Base-by-base conservation (phyloP, 345 rosid genomes). In the Lepidium aucheri region DNA sequence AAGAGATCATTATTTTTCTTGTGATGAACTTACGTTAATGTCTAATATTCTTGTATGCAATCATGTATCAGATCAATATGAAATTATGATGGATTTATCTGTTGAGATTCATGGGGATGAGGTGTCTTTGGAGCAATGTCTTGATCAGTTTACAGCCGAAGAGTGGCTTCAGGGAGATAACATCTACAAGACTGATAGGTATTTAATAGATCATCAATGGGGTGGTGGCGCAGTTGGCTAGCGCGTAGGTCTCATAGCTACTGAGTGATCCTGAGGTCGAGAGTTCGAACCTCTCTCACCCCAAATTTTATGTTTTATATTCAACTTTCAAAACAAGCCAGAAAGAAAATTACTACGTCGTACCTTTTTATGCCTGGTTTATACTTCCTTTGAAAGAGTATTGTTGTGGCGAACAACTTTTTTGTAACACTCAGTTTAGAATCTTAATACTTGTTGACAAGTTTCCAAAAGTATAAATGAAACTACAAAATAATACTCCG, bases 181-280 rank as follows among this genome's bases (percentile, higher is more conserved):
- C 77, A 81, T 95, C 96, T 95, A 95, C 76, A 87, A 81, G 70
- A 91, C 97, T 74, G 99, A 95, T 11, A 88, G 91, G 99, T 94
- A 90, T 65, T 26, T 47, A 52, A 52, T 55, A n/a, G n/a, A n/a
- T n/a, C n/a, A n/a, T n/a, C n/a, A n/a, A n/a, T 1, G 92, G 91
- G 89, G 89, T 81, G 87, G 90, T 81, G 90, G 92, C 88, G 96
- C 92, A 87, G 95, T 89, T 89, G 96, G 90, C 84, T 87, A 87
- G 98, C 92, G 88, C 89, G 92, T 79, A 84, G 95, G 86, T 92
- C 92, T 87, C 96, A 85, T 85, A 83, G 95, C 91, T 79, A 53
- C 57, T 36, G 91, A 84, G 96, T 74, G 1, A 91, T 87, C 92
- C 96, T 83, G 92, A 85, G 90, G 95, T 89, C 85, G 96, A 87